phyloP scores from a whole-genome alignment of 805 yeast species.

The Candida saitoana region DNA sequence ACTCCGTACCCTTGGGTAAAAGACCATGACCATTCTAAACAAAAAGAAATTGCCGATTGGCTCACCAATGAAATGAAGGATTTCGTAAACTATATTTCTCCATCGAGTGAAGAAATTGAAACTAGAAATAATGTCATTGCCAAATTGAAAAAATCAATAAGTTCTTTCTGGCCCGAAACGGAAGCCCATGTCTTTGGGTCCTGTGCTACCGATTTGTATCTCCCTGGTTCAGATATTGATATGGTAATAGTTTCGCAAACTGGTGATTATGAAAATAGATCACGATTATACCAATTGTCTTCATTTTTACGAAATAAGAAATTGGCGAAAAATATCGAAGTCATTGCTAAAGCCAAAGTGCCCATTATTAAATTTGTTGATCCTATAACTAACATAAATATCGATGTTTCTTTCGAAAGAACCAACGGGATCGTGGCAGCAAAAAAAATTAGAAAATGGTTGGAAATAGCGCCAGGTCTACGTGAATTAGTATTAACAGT shows the following conservation, averaged over 20 bases:
- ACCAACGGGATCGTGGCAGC: conserved; percentile 83
- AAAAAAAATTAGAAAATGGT: conserved; percentile 70
- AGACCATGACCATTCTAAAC: conserved; percentile 71
- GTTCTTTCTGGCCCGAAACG: conserved; percentile 69
- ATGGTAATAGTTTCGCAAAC: conserved; percentile 72
- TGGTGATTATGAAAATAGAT: conserved; percentile 58
- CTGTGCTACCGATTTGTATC: conserved; percentile 84
- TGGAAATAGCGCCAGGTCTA: conserved; percentile 66
- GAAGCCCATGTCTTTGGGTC: conserved; percentile 89
- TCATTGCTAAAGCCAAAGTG: conserved; percentile 84
- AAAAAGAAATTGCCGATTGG: conserved; percentile 81
- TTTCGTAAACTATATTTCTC: conserved; percentile 81
- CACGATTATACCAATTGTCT: conserved; percentile 68
- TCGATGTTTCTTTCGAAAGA: conserved; percentile 88
- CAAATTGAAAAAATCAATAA: conserved; percentile 50
- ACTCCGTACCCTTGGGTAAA: conserved; percentile 69
- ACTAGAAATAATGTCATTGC: conserved; percentile 63
- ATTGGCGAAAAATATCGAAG: conserved; percentile 72
- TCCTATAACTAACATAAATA: conserved; percentile 60
- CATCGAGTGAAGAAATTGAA: conserved; percentile 67
- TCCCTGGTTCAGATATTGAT: conserved; percentile 95
- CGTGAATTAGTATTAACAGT: conserved; percentile 77
- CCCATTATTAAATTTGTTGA: conserved; percentile 93
- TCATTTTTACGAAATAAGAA: conserved; percentile 58
- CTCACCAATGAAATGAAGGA: conserved; percentile 80